Percentiles rank a stretch among this genome's conserved stretches.
phyloP scores from a whole-genome alignment of 768 basidiomycete species.

The Hygrocybe punicea region DNA sequence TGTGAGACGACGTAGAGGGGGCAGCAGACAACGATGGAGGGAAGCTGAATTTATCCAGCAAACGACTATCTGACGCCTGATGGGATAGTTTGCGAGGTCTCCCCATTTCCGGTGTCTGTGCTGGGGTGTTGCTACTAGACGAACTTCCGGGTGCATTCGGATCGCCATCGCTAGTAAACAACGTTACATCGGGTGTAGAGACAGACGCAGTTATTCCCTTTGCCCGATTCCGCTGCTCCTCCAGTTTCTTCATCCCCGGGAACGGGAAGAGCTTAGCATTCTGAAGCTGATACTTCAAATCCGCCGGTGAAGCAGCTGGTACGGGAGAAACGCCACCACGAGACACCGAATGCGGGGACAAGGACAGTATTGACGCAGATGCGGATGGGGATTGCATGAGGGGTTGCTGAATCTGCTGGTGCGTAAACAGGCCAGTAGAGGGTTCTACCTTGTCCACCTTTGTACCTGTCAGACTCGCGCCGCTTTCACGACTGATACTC shows the following conservation, averaged over 20 bases:
- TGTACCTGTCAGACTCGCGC: constrained; percentile 61
- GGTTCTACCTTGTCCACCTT: constrained; percentile 54
- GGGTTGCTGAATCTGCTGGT: constrained; percentile 40
- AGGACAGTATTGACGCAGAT: constrained; percentile 66
- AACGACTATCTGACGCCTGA: constrained; percentile 65
- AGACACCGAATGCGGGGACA: constrained; percentile 52
- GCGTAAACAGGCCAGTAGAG: constrained; percentile 26
- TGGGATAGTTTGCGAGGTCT: constrained; percentile 65
- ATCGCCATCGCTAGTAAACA: constrained; percentile 48
- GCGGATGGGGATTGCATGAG: constrained; percentile 61
- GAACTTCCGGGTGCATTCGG: constrained; percentile 44
- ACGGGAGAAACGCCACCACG: constrained; percentile 71
- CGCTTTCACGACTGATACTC: constrained; percentile 71
- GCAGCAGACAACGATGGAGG: constrained; percentile 42
- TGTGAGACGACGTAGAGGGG: constrained; percentile 46
- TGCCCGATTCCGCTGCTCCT: constrained; percentile 64
- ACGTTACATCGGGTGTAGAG: constrained; percentile 44
- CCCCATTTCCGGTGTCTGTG: constrained; percentile 47
- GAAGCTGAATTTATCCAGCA: constrained; percentile 52
- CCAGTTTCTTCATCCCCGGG: constrained; percentile 78
- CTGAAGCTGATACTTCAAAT: constrained; percentile 59
- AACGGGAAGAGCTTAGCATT: constrained; percentile 85
- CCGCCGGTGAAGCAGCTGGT: constrained; percentile 67
- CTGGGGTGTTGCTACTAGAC: constrained; percentile 45
- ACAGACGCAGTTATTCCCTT: constrained; percentile 48